Conservation (phyloP, 345 rosid species). For the Pugionium dolabratum region DNA sequence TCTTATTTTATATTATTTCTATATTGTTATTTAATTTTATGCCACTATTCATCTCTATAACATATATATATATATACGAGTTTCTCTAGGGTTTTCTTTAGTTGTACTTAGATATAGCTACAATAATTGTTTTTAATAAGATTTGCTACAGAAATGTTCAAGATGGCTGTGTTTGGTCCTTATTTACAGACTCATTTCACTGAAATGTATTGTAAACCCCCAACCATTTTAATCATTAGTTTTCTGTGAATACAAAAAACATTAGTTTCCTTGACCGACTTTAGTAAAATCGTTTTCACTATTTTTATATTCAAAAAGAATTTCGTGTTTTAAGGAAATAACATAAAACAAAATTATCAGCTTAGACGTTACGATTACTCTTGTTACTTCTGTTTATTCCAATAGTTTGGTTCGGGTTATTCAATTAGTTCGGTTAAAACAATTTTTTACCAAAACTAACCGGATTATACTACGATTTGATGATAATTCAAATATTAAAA, state of each 20-base stretch:
- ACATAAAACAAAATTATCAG: too few relatives aligned
- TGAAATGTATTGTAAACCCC: constrained; percentile 5
- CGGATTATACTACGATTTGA: too few relatives aligned
- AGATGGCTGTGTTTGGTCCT: constrained; percentile 29
- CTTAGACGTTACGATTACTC: too few relatives aligned
- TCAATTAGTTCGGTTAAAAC: too few relatives aligned
- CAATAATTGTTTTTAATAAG: constrained; percentile 9
- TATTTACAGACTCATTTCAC: constrained; percentile 13
- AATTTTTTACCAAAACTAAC: too few relatives aligned
- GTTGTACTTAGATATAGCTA: constrained; percentile 24
- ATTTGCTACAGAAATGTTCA: constrained; percentile 29
- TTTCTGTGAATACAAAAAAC: neutral
- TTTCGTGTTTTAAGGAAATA: too few relatives aligned
- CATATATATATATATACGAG: too few relatives aligned
- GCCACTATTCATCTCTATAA: constrained; percentile 30
- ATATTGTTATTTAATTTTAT: constrained; percentile 18
- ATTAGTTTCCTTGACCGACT: constrained; percentile 9
- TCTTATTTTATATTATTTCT: constrained; percentile 24
- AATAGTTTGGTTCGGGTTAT: too few relatives aligned
- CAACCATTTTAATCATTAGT: neutral
- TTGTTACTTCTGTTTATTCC: too few relatives aligned
- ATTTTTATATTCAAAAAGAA: too few relatives aligned
- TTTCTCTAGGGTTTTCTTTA: constrained; percentile 3
- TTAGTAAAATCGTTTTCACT: too few relatives aligned
- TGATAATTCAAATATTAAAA: too few relatives aligned